Percentiles rank a stretch among this genome's conserved stretches.
Conservation (phyloP, 2,329 filamentous ascomycete genomes). For the Scytalidium sp. region DNA sequence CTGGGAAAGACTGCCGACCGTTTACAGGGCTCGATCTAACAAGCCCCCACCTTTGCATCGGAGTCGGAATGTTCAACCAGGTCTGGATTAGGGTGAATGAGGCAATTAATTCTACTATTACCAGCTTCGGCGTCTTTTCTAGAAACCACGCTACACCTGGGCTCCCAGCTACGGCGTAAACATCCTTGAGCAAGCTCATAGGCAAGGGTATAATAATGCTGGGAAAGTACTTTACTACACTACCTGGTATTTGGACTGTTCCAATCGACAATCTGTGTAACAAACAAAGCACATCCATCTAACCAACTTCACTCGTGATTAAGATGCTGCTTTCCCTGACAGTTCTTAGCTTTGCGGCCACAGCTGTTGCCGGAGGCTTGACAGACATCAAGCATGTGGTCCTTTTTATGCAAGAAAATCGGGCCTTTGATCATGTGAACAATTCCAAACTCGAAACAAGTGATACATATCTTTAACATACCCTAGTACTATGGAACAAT, state of each 20-base stretch:
- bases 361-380: constrained; percentile 32
- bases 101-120: not conserved
- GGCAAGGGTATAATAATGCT: not conserved
- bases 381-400: constrained; percentile 53
- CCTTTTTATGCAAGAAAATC: constrained; percentile 50
- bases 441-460: not conserved
- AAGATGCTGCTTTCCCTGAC: not conserved
- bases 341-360: not conserved
- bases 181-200: not conserved
- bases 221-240: not conserved
- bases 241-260: not conserved
- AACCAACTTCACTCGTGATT: not conserved
- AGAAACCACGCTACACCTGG: not conserved
- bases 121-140: not conserved
- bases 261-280: not conserved
- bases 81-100: not conserved
- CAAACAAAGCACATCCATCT: not conserved
- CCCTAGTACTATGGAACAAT: constrained; percentile 48
- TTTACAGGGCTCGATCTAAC: not conserved
- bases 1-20: not conserved
- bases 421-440: constrained; percentile 36
- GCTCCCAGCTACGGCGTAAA: not conserved
- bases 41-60: not conserved
- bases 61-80: not conserved
- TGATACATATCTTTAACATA: not conserved